phyloP scores from a whole-genome alignment of 2,329 filamentous ascomycete genomes.

The Phialocephala subalpina region DNA sequence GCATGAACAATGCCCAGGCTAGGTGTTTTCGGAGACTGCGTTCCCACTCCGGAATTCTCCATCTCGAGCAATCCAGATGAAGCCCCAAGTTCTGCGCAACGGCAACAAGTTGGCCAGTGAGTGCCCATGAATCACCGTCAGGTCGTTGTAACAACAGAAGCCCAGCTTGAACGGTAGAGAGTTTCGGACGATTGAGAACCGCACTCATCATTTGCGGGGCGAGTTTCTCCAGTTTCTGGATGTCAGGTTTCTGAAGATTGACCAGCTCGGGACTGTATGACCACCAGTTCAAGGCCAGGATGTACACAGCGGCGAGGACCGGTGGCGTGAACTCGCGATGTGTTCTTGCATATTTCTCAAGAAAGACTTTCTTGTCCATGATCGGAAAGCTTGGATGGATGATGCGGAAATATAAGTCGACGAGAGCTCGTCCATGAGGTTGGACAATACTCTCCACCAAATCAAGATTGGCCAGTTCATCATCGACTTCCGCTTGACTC shows the following conservation, averaged over 20 bases:
- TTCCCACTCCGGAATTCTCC: constrained; percentile 71
- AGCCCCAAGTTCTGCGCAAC: constrained; percentile 65
- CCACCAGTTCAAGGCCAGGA: constrained; percentile 68
- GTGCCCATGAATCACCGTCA: constrained; percentile 41
- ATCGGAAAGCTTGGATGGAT: constrained; percentile 59
- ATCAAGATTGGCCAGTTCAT: constrained; percentile 41
- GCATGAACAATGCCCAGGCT: constrained; percentile 71
- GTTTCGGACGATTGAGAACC: constrained; percentile 58
- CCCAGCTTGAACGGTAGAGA: constrained; percentile 63
- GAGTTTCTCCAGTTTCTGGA: constrained; percentile 48
- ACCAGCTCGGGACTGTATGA: constrained; percentile 63
- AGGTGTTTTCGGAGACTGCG: constrained; percentile 67
- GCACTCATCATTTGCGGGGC: constrained; percentile 54
- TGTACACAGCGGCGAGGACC: constrained; percentile 66
- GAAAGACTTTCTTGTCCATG: constrained; percentile 66
- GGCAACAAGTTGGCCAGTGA: constrained; percentile 56
- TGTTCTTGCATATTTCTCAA: constrained; percentile 65
- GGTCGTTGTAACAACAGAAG: constrained; percentile 57
- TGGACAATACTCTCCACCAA: constrained; percentile 38
- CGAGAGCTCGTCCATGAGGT: constrained; percentile 37
- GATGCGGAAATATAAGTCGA: constrained; percentile 47
- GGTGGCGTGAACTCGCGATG: constrained; percentile 66
- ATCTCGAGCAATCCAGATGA: constrained; percentile 66
- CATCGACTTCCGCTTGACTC: constrained; percentile 64
- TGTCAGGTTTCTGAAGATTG: constrained; percentile 52